These are phyloP conservation scores for Amyloporia xantha DNA, from an alignment of 768 basidiomycete species.

Conservation along the genomic window DNA sequence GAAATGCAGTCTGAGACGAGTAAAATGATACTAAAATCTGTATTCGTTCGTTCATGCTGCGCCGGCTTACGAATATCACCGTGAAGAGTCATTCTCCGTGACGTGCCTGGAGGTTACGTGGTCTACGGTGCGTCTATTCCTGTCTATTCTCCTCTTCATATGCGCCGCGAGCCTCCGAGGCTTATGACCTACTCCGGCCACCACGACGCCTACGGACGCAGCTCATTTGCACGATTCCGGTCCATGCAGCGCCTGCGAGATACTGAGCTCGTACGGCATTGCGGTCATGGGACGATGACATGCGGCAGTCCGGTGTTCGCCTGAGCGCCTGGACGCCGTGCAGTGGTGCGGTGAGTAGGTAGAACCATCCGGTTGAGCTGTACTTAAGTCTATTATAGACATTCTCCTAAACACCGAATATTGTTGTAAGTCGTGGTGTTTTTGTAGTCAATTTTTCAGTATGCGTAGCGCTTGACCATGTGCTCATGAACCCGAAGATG, in stretches of 20 bases:
- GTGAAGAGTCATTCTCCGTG: neutral
- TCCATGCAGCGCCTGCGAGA: neutral
- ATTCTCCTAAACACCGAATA: no score
- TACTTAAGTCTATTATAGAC: no score
- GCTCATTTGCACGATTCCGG: neutral
- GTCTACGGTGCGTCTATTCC: neutral
- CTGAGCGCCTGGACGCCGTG: neutral
- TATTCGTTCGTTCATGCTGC: neutral
- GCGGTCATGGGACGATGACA: neutral
- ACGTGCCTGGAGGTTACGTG: neutral
- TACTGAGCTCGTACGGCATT: neutral
- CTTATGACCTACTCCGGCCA: no score
- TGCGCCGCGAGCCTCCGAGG: no score
- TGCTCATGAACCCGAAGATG: no score
- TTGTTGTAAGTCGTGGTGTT: no score
- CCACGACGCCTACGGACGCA: neutral
- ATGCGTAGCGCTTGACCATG: no score
- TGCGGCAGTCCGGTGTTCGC: neutral
- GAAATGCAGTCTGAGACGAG: neutral
- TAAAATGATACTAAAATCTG: neutral
- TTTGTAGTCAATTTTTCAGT: no score
- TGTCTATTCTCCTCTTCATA: no score
- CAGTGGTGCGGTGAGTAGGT: neutral
- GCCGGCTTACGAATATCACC: neutral
- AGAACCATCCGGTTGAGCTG: no score